These are phyloP conservation scores for Caloboletus firmus DNA, from an alignment of 1,284 basidiomycete genomes.

Conservation along the genomic window DNA sequence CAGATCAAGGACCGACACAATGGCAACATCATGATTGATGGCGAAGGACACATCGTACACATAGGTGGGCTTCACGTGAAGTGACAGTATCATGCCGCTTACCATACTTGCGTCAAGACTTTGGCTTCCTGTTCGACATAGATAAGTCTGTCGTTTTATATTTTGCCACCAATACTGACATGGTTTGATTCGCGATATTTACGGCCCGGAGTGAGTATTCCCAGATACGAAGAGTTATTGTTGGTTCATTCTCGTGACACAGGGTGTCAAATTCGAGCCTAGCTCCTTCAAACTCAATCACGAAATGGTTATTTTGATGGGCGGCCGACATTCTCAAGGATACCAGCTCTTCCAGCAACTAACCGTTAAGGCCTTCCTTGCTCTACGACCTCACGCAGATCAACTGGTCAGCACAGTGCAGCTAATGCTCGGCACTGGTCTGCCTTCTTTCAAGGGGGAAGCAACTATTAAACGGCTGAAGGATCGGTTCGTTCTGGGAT, in stretches of 20 bases:
- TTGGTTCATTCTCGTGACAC: slow-evolving; percentile 13
- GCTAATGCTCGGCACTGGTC: slow-evolving; percentile 92
- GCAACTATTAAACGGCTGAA: slow-evolving; percentile 83
- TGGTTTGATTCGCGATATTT: slow-evolving; percentile 18
- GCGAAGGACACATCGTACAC: slow-evolving; percentile 93
- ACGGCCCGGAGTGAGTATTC: slow-evolving; percentile 65
- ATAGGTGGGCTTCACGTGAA: slow-evolving; percentile 58
- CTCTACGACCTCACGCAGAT: slow-evolving; percentile 87
- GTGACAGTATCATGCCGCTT: slow-evolving; percentile 5
- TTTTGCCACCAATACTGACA: slow-evolving; percentile 26
- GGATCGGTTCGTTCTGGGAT: slow-evolving; percentile 82
- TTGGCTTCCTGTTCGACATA: slow-evolving; percentile 98
- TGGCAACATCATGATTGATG: slow-evolving; percentile 99
- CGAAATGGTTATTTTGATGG: slow-evolving; percentile 98
- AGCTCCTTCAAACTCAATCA: slow-evolving; percentile 97
- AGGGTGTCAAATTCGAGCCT: slow-evolving; percentile 98
- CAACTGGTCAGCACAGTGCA: slow-evolving; percentile 87
- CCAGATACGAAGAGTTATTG: background rate
- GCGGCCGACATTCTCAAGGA: slow-evolving; percentile 89
- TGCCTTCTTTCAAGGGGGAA: slow-evolving; percentile 97
- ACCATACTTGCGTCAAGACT: slow-evolving; percentile 58
- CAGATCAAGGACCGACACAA: slow-evolving; percentile 99
- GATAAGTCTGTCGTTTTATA: slow-evolving; percentile 59
- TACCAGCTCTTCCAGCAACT: slow-evolving; percentile 93
- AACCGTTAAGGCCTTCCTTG: slow-evolving; percentile 94